Evolutionary conservation across 202 grass and related monocot genomes (phyloP), one percentile per base, ranked within the genome.

Genomic region (Cymbopogon flexuosus): DNA sequence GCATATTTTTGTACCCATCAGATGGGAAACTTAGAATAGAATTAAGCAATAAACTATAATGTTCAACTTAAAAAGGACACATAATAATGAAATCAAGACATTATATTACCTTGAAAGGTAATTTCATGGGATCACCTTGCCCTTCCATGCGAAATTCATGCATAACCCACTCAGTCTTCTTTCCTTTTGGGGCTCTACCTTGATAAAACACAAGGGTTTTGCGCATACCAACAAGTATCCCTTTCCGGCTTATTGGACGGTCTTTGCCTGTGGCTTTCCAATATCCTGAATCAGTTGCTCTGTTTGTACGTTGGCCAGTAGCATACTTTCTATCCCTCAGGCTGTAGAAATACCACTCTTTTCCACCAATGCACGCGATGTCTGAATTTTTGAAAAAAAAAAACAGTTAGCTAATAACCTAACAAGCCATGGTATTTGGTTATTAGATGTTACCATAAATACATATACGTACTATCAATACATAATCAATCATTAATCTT

Each of bases 251-350:
- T 70, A 97, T 85, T 5, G 79, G 46, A 1, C 90, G 81, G 45
- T 97, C 93, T 83, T 97, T 97, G 8, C 93, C 93, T 0, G 93
- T 98, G 8, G 92, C 95, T 86, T 98, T 98, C 95, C 95, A 98
- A 18, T 98, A 98, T 12, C 95, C 95, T 3, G 90, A 91, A 73
- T 85, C 83, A 10, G 93, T 97, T 41, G 93, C 93, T 82, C 93
- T 89, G 70, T 97, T 97, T 52, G 88, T 97, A 21, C 93, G 79
- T 6, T 93, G 90, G 0, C 93, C 93, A 0, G 93, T 97, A 14
- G 93, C 86, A 29, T 97, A 97, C 62, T 97, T 97, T 78, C 90
- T 88, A 61, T 97, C 93, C 30, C 81, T 85, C 5, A 93, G 82
- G 57, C 84, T 93, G 57, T 88, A 97, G 62, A 97, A 93, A 62